Base-by-base conservation (phyloP, 495 filamentous ascomycete species). In the Evernia prunastri region DNA sequence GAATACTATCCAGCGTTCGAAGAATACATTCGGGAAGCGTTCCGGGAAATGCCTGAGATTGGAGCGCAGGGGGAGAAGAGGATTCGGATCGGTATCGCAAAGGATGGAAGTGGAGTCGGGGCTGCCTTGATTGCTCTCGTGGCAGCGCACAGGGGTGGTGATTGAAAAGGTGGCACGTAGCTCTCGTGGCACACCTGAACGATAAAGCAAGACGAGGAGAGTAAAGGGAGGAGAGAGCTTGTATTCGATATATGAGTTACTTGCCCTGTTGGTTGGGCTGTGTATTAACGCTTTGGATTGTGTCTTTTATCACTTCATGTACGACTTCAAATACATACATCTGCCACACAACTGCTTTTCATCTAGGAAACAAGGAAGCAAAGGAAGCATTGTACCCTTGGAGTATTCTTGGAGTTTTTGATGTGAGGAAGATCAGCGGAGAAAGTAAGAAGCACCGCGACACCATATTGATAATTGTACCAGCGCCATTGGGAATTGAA, bases 101-200 rank as follows among this genome's bases (percentile, higher is more conserved):
- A 75, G 53, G 75, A 77, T 68, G 75, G 75, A n/a, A 75, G 74
- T 59, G 72, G 75, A 20, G 71, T 77, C 56, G 75, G 75, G 11
- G 75, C 75, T 27, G 75, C 75, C 31, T 47, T 77, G 66, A 75
- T 75, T 60, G 75, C 75, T n/a, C 56, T 71, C 35, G 69, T 71
- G 37, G 69, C 69, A 13, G 67, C 61, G 7, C 56, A 59, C 12
- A 77, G 40, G 63, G 69, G 2, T 72, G 17, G 15, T 18, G 49
- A 54, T 20, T 54, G 29, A 54, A 33, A 11, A 0, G 51, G 8
- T 17, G 9, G 12, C 25, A 31, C 13, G 27, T 13, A 6, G 23
- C 27, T 29, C 25, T 17, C 25, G 49, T n/a, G 12, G 49, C 49
- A 29, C 4, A 15, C 18, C 13, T 29, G 49, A 53, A 18, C 2